phyloP scores from a whole-genome alignment of 768 basidiomycete genomes.

The Agaricus sinodeliciosus region DNA sequence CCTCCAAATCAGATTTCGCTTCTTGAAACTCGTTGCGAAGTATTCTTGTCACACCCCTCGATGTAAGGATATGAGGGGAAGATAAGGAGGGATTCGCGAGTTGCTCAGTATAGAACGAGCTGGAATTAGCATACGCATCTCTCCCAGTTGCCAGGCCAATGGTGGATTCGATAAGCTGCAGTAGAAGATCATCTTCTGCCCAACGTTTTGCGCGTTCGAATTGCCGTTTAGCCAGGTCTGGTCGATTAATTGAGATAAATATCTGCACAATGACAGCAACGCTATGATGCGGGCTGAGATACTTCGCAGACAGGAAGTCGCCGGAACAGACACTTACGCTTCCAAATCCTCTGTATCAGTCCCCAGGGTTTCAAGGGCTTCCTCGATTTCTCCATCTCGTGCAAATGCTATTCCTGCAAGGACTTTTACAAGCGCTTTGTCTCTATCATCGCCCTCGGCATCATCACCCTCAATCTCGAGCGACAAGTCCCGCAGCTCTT shows the following conservation, averaged over 20 bases:
- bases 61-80: conserved; percentile 67
- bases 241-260: conserved; percentile 84
- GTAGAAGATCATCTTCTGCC: conserved; percentile 84
- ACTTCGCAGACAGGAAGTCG: neutral
- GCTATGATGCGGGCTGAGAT: conserved; percentile 29
- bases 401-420: conserved; percentile 86
- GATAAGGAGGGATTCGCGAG: conserved; percentile 73
- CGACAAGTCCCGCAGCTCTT: conserved; percentile 78
- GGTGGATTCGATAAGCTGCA: conserved; percentile 85
- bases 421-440: conserved; percentile 70
- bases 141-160: conserved; percentile 71
- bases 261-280: conserved; percentile 80
- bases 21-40: conserved; percentile 66
- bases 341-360: conserved; percentile 75
- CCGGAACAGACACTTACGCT: conserved; percentile 51
- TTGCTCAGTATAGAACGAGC: conserved; percentile 77
- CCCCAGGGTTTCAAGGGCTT: conserved; percentile 85
- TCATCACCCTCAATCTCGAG: conserved; percentile 85
- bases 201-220: conserved; percentile 78
- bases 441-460: conserved; percentile 54
- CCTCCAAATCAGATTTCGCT: conserved; percentile 78
- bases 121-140: conserved; percentile 51
- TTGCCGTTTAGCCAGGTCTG: conserved; percentile 82
- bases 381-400: conserved; percentile 79
- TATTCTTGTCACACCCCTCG: conserved; percentile 77